Conservation (phyloP, 306 rosid genomes). For the Gillenia trifoliata region DNA sequence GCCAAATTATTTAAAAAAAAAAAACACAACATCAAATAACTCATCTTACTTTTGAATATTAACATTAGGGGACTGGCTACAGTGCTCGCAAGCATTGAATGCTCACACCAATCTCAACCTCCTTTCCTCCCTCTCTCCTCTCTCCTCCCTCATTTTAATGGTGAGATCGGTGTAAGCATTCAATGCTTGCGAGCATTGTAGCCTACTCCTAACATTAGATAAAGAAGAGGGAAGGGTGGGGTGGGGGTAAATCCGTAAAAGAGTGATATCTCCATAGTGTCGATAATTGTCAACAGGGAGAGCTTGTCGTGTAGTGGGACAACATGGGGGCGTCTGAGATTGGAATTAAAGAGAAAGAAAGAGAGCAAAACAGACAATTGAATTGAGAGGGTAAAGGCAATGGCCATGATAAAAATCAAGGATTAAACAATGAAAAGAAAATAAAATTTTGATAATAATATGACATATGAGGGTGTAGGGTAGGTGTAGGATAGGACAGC, state of each 20-base stretch:
- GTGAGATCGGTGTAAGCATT: too few species aligned
- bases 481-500: conserved; percentile 27
- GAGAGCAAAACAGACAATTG: background rate
- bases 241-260: background rate
- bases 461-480: conserved; percentile 2
- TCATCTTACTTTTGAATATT: background rate
- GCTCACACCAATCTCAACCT: too few species aligned
- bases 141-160: too few species aligned
- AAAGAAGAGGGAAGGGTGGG: background rate
- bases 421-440: background rate
- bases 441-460: background rate
- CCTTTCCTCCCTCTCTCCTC: too few species aligned
- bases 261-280: background rate
- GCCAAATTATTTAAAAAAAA: background rate
- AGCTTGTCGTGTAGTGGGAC: conserved; percentile 7
- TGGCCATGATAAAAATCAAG: background rate
- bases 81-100: too few species aligned
- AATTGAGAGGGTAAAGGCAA: background rate
- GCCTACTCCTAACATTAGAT: too few species aligned
- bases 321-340: background rate
- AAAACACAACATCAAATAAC: background rate
- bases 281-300: conserved; percentile 4
- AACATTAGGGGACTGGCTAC: too few species aligned
- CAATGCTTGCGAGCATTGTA: too few species aligned
- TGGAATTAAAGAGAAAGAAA: background rate